Percentiles rank a stretch among this genome's conserved stretches.
phyloP scores from a whole-genome alignment of 2,329 filamentous ascomycete species.

The Beauveria varroae region DNA sequence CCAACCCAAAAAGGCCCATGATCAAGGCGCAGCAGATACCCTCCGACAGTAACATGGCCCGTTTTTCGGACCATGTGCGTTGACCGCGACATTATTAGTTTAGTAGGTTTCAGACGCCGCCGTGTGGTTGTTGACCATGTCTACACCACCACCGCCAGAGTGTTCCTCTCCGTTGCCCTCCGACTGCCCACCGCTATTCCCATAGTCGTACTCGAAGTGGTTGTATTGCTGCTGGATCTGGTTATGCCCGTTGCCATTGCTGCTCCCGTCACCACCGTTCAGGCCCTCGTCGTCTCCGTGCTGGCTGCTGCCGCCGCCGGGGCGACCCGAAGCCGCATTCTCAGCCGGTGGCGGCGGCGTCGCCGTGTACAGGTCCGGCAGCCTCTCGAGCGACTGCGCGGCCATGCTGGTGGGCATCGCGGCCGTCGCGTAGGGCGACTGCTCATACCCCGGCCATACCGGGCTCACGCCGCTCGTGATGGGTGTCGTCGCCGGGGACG shows the following conservation, averaged over 20 bases:
- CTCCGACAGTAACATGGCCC: background rate
- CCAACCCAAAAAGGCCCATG: background rate
- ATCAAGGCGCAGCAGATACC: too few relatives aligned
- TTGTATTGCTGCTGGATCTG: background rate
- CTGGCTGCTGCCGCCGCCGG: background rate
- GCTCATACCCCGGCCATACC: slow-evolving; percentile 1
- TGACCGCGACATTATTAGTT: too few relatives aligned
- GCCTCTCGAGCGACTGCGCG: background rate
- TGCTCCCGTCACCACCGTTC: background rate
- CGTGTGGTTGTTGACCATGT: background rate
- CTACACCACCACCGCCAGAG: background rate
- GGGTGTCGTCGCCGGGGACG: slow-evolving; percentile 2
- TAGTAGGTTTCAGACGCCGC: background rate
- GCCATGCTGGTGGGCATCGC: background rate
- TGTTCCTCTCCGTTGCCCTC: background rate
- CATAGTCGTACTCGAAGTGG: background rate
- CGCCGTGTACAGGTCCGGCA: slow-evolving; percentile 2
- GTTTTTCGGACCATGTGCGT: background rate
- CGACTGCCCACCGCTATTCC: background rate
- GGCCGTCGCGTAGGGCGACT: background rate
- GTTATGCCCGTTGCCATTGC: background rate
- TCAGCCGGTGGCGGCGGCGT: background rate
- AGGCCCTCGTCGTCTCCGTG: background rate
- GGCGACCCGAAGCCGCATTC: background rate
- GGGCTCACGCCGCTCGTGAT: background rate